Evolutionary conservation across 2,329 filamentous ascomycete genomes (phyloP).

Genomic region (Thielaviopsis ethacetica): DNA sequence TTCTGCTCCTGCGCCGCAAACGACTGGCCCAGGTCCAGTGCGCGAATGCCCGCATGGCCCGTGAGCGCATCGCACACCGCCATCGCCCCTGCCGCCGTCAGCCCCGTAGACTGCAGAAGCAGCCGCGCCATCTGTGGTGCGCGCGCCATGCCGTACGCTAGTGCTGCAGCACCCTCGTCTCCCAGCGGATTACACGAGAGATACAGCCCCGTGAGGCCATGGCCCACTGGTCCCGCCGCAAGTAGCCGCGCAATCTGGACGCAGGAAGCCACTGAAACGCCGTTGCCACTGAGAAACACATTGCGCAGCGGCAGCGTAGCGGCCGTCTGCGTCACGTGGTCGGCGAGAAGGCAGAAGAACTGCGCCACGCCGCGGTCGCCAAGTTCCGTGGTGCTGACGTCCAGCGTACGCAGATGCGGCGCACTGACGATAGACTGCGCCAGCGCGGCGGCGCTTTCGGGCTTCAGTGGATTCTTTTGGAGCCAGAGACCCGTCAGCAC

Average conservation of each 20-base stretch:
- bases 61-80: conserved; percentile 22
- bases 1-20: conserved; percentile 29
- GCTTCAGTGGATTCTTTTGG: conserved; percentile 34
- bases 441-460: conserved; percentile 23
- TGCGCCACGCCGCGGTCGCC: conserved; percentile 28
- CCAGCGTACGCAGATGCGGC: conserved; percentile 29
- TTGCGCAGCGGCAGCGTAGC: conserved; percentile 19
- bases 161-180: conserved; percentile 17
- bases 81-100: conserved; percentile 23
- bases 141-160: conserved; percentile 19
- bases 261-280: conserved; percentile 19
- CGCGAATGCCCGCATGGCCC: conserved; percentile 20
- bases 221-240: conserved; percentile 14
- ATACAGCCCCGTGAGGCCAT: conserved; percentile 20
- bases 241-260: conserved; percentile 21
- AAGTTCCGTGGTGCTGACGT: conserved; percentile 36
- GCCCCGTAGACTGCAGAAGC: conserved; percentile 27
- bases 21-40: conserved; percentile 28
- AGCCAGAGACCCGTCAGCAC: conserved; percentile 24
- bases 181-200: conserved; percentile 24
- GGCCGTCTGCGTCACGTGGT: conserved; percentile 17
- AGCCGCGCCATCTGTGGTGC: conserved; percentile 22
- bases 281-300: conserved; percentile 23
- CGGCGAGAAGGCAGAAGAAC: conserved; percentile 25
- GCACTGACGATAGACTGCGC: conserved; percentile 27